Base-by-base conservation (phyloP, 2,329 filamentous ascomycete genomes). In the Coleophoma eucalyptorum region DNA sequence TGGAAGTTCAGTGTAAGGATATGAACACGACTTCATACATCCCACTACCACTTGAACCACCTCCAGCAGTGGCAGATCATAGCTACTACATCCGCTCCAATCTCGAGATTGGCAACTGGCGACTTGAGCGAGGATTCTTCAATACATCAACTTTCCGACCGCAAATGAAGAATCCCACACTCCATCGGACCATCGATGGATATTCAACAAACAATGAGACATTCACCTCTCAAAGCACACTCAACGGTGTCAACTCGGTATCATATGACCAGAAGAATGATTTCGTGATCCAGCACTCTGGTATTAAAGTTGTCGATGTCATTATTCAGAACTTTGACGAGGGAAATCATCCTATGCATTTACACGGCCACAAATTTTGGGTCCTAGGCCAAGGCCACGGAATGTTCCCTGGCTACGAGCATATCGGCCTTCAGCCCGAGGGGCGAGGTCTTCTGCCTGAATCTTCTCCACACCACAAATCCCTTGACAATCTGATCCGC, bases 281-380 rank as follows among this genome's bases (percentile, higher is more conserved):
- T 55, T 78, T 90, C 58, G 75, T 95, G 3, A 77, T 95, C 12
- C 73, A 83, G 26, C 79, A 85, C 55, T 80, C 79, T 50, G 74
- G 62, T 18, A 58, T 71, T 26, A 67, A 84, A 53, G 74, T 89
- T n/a, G 80, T 92, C 26, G 83, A 92, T 63, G 77, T 93, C 46
- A 69, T 90, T 16, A 72, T 93, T n/a, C 89, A 91, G 72, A 93
- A 91, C 62, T 75, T 82, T 42, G 89, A 93, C 59, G 65, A 76
- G 53, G 72, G 89, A 40, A 84, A 82, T 8, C 87, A 91, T 60
- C 90, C 84, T 0, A 85, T 86, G 72, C 84, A 88, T 67, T 69
- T 95, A 1, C 91, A 94, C 70, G 88, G 88, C 0, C 87, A 90
- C 65, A 73, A 80, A 57, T 90, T 91, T 70, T 87, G 89, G 67